Evolutionary conservation across 2,329 filamentous ascomycete species (phyloP).

Genomic region (Trichophyton verrucosum): DNA sequence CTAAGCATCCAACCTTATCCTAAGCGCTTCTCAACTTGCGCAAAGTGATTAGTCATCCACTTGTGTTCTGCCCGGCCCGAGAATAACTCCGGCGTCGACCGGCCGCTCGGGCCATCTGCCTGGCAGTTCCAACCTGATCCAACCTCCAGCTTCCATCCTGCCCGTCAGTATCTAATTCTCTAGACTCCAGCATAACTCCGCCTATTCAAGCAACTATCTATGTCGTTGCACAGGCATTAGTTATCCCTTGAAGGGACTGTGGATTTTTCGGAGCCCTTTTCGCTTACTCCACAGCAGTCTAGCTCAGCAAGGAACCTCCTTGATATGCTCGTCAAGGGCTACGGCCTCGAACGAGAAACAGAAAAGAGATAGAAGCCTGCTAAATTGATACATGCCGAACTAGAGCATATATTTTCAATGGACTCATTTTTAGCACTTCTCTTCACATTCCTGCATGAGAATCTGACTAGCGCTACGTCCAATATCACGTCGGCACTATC

Average conservation of each 20-base stretch:
- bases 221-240: neutral
- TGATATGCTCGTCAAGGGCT: conserved; percentile 13
- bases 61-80: neutral
- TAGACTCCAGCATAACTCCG: neutral
- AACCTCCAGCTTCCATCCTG: no score
- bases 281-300: conserved; percentile 10
- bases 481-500: conserved; percentile 7
- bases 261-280: conserved; percentile 7
- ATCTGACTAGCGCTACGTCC: conserved; percentile 6
- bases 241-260: conserved; percentile 9
- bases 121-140: no score
- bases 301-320: conserved; percentile 11
- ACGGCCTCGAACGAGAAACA: conserved; percentile 14
- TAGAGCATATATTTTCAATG: conserved; percentile 13
- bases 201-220: neutral
- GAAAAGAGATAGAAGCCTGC: conserved; percentile 14
- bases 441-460: conserved; percentile 8
- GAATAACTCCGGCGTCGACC: neutral
- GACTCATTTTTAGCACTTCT: conserved; percentile 10
- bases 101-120: no score
- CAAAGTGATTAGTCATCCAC: neutral
- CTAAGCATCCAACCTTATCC: neutral
- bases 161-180: neutral
- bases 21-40: neutral
- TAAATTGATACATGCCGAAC: conserved; percentile 15